A percentile compares a stretch with the other conserved stretches of the same genome.
These are phyloP conservation scores for Kodamaea anthophila DNA, from an alignment of 1,139 yeast genomes.

Conservation along the genomic window DNA sequence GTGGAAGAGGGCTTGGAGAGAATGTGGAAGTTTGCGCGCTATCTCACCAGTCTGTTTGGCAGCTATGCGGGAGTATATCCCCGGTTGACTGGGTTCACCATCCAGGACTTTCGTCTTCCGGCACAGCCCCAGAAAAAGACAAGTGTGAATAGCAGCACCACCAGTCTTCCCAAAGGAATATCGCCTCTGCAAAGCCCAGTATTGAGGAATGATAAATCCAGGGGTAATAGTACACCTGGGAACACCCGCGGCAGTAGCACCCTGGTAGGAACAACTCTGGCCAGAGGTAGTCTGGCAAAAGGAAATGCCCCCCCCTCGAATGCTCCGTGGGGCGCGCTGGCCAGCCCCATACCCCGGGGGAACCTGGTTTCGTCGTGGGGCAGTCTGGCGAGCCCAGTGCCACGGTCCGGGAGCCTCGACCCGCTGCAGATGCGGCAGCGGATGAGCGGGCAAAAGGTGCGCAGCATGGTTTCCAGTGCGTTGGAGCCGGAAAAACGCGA, in stretches of 20 bases:
- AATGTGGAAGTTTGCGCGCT: conserved; percentile 49
- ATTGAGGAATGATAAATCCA: too few species aligned
- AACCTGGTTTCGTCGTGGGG: too few species aligned
- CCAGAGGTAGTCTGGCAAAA: too few species aligned
- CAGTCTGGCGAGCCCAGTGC: too few species aligned
- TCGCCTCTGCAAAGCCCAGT: too few species aligned
- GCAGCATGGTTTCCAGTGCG: neutral
- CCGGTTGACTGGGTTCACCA: conserved; percentile 35
- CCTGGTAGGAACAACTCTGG: neutral
- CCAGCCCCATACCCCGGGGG: too few species aligned
- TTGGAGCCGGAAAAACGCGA: too few species aligned
- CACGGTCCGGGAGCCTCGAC: too few species aligned
- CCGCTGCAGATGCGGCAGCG: conserved; percentile 1
- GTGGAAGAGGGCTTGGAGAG: conserved; percentile 66
- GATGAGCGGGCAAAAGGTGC: neutral
- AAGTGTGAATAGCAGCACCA: too few species aligned
- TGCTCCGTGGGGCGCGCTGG: too few species aligned
- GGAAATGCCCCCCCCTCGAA: too few species aligned
- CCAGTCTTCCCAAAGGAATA: neutral
- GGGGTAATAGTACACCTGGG: neutral
- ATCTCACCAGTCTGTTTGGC: conserved; percentile 57
- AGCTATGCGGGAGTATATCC: conserved; percentile 67
- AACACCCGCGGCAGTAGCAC: neutral
- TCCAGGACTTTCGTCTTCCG: conserved; percentile 33
- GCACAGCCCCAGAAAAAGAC: conserved; percentile 8